Evolutionary conservation across 495 filamentous ascomycete species (phyloP), one percentile per base, ranked within the genome.

Genomic region (Achaetomiella virescens): DNA sequence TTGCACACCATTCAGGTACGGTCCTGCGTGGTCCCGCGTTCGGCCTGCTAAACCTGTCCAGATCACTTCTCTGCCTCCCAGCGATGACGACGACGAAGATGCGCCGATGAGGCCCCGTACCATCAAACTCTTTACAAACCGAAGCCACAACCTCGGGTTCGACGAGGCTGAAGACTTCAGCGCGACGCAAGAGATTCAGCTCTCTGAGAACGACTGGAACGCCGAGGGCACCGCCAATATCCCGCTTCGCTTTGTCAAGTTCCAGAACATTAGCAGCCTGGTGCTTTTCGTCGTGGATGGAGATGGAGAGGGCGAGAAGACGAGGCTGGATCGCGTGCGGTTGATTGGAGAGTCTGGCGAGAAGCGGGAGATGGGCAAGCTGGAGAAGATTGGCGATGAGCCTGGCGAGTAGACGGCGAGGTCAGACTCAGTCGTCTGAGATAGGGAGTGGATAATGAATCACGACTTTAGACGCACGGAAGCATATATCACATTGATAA

Each of bases 311-410:
- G 63, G 86, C 40, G 91, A 97, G 60, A 95, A 90, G 79, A 81
- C 90, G 52, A 83, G 92, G 38, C 66, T 98, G 21, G 93, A 98
- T 69, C 76, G 93, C 38, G 65, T 98, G 57, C 77, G 90, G 55
- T 75, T 98, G 35, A 84, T 97, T 64, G 93, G 93, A 33, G 93
- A 97, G 72, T 80, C 82, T n/a, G 91, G 92, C 12, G 88, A 95
- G 79, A 95, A 95, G 80, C 77, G 90, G 51, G 87, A 90, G 45
- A 86, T 88, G 81, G 93, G 91, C 48, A 96, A 96, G 78, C 73
- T 98, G 61, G 90, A 96, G 81, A 97, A 97, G 81, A 83, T 96
- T 66, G 89, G 86, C 11, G 88, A 95, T 65, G 85, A 90, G 68
- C 70, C 75, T 20, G 83, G 79, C 59, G 81, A 87, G 73, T 83